phyloP scores from a whole-genome alignment of 306 rosid species.

The Dryas alaskensis region DNA sequence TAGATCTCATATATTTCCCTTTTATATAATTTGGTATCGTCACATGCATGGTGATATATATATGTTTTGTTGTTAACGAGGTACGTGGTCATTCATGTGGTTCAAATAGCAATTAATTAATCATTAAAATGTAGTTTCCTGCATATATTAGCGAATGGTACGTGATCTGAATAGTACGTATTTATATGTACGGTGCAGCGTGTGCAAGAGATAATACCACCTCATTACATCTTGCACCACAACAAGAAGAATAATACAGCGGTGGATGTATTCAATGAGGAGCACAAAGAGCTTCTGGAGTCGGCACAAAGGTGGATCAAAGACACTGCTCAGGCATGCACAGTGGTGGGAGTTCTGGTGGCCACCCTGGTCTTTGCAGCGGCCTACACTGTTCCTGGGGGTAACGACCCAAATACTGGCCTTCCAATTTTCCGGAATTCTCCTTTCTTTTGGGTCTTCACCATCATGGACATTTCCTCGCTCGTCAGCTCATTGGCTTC shows the following conservation, averaged over 20 bases:
- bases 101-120: too few relatives aligned
- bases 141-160: too few relatives aligned
- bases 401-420: neutral
- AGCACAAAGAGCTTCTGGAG: slow-evolving; percentile 1
- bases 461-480: slow-evolving; percentile 32
- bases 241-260: neutral
- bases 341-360: slow-evolving; percentile 26
- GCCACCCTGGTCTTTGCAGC: slow-evolving; percentile 40
- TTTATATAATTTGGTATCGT: too few relatives aligned
- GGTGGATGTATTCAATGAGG: neutral
- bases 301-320: slow-evolving; percentile 30
- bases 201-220: slow-evolving; percentile 17
- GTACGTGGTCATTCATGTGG: too few relatives aligned
- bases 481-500: slow-evolving; percentile 35
- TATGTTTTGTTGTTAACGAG: too few relatives aligned
- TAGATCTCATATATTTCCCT: too few relatives aligned
- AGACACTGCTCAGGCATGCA: slow-evolving; percentile 34
- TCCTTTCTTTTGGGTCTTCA: slow-evolving; percentile 33
- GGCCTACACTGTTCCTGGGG: slow-evolving; percentile 26
- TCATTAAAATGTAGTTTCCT: too few relatives aligned
- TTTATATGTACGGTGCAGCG: slow-evolving; percentile 19
- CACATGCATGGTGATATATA: too few relatives aligned
- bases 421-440: neutral
- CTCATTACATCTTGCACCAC: neutral
- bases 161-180: neutral